These are phyloP conservation scores for Rhynchospora breviuscula DNA, from an alignment of 176 grass and related monocot species.

Conservation along the genomic window DNA sequence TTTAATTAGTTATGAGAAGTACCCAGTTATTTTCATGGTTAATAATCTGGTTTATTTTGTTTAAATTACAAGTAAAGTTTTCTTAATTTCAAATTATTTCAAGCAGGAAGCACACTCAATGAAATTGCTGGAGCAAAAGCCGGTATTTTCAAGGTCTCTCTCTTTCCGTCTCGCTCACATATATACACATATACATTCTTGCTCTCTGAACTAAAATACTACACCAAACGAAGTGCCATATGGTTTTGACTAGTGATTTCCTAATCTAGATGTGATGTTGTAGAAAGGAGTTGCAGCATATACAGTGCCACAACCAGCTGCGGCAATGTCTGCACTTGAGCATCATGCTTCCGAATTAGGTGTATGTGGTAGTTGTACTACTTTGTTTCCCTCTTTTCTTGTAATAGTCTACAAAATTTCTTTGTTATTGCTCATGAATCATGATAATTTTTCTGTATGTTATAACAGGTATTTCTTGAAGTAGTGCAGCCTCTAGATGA, in stretches of 20 bases:
- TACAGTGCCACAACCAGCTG: constrained; percentile 69
- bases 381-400: neutral
- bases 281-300: constrained; percentile 72
- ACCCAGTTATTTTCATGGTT: neutral
- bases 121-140: constrained; percentile 81
- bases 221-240: neutral
- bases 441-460: constrained; percentile 10
- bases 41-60: neutral
- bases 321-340: constrained; percentile 70
- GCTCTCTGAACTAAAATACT: neutral
- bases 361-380: constrained; percentile 45
- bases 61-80: neutral
- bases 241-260: neutral
- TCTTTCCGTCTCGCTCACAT: neutral
- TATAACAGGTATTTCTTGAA: constrained; percentile 65
- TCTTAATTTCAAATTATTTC: constrained; percentile 1
- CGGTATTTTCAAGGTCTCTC: constrained; percentile 71
- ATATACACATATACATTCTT: neutral
- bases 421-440: neutral
- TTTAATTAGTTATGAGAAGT: constrained; percentile 1
- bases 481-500: constrained; percentile 61
- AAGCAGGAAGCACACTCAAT: constrained; percentile 61
- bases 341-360: constrained; percentile 74
- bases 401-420: neutral
- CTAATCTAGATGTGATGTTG: constrained; percentile 3